phyloP scores from a whole-genome alignment of 192 early-diverging fungal species.

The Physocladia obscura region DNA sequence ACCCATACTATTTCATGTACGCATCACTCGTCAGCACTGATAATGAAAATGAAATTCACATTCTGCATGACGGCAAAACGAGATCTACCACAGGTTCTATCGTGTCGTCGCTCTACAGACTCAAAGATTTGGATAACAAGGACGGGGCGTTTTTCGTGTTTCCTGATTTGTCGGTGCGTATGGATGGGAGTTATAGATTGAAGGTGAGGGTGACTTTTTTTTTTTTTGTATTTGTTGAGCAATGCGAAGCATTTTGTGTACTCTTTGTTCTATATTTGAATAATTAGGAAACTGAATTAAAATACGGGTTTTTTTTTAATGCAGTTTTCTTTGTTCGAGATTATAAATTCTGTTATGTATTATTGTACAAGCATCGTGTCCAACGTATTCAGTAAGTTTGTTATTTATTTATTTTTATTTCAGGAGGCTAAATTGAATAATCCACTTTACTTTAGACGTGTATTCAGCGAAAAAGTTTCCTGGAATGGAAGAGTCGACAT shows the following conservation, averaged over 20 bases:
- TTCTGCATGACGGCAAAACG: constrained; percentile 86
- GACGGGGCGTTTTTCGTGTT: constrained; percentile 98
- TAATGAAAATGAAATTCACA: constrained; percentile 80
- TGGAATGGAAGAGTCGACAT: constrained; percentile 94
- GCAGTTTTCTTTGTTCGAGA: constrained; percentile 87
- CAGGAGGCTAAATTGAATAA: background rate
- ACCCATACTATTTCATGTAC: constrained; percentile 98
- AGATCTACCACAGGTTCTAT: constrained; percentile 90
- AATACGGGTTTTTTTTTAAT: background rate
- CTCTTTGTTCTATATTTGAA: background rate
- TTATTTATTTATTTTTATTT: background rate
- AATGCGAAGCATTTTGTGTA: no score
- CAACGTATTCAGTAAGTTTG: constrained; percentile 64
- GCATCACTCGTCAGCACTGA: constrained; percentile 84
- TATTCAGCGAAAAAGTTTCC: constrained; percentile 96
- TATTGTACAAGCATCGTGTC: constrained; percentile 87
- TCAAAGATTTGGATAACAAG: constrained; percentile 82
- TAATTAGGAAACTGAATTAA: background rate
- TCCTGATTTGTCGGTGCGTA: constrained; percentile 90
- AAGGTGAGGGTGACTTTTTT: constrained; percentile 34
- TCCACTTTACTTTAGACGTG: constrained; percentile 48
- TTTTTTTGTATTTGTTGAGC: background rate
- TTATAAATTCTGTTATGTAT: constrained; percentile 75
- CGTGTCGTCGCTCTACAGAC: constrained; percentile 85
- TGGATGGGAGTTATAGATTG: constrained; percentile 73